phyloP scores from a whole-genome alignment of 177 flowering plant genomes.

The Vitis hybrid region DNA sequence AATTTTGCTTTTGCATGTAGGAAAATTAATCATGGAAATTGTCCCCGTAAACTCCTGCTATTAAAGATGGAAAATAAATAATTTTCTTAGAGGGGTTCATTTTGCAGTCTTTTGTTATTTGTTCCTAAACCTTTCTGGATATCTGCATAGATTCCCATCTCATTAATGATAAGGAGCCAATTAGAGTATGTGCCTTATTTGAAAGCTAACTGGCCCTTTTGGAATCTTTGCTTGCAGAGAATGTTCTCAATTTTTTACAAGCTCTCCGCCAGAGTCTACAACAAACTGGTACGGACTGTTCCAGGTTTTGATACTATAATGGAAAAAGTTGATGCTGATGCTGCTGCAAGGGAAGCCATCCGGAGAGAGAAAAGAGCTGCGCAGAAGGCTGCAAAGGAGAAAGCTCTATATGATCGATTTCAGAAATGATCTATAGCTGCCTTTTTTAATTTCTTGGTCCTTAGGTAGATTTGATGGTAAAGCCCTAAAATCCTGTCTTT shows the following conservation, averaged over 20 bases:
- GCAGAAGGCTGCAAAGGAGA: slow-evolving; percentile 25
- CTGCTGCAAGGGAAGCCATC: slow-evolving; percentile 23
- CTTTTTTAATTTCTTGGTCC: too few relatives aligned
- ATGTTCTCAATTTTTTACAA: slow-evolving; percentile 28
- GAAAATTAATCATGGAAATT: too few relatives aligned
- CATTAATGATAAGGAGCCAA: too few relatives aligned
- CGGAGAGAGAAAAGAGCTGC: slow-evolving; percentile 31
- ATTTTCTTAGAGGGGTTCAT: too few relatives aligned
- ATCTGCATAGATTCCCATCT: not conserved
- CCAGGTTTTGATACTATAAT: slow-evolving; percentile 58
- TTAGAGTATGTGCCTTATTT: not conserved
- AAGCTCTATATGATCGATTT: not conserved
- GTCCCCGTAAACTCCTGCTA: too few relatives aligned
- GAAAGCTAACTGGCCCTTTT: not conserved
- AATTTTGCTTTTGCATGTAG: too few relatives aligned
- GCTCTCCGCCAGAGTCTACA: slow-evolving; percentile 37
- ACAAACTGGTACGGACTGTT: slow-evolving; percentile 36
- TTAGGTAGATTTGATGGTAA: too few relatives aligned
- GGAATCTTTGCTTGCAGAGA: slow-evolving; percentile 41
- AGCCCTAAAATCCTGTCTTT: too few relatives aligned
- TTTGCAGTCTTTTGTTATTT: too few relatives aligned
- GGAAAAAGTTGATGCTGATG: slow-evolving; percentile 41
- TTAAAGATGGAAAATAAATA: too few relatives aligned
- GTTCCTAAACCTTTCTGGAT: too few relatives aligned
- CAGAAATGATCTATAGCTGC: not conserved